A percentile compares a stretch with the other conserved stretches of the same genome.
Conservation (phyloP, 2,329 filamentous ascomycete genomes). For the Verticillium nonalfalfae region DNA sequence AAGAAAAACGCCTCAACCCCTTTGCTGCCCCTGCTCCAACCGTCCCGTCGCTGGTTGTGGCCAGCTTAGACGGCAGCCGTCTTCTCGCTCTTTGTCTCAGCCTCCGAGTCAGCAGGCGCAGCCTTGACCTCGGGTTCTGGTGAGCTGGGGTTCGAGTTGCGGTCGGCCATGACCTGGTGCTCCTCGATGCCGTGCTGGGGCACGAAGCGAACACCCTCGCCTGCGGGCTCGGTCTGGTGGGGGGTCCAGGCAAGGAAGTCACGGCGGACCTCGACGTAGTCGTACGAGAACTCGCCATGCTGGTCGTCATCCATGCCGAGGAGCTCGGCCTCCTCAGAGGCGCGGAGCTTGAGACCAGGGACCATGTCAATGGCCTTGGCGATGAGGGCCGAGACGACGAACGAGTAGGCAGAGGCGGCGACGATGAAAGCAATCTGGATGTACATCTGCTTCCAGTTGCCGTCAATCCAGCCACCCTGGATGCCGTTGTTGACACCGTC, state of each 20-base stretch:
- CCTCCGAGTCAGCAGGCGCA: conserved; percentile 6
- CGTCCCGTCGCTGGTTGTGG: not conserved
- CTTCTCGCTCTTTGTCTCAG: conserved; percentile 10
- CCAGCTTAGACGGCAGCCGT: not conserved
- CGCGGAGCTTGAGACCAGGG: conserved; percentile 73
- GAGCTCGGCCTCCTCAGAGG: conserved; percentile 74
- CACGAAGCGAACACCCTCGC: conserved; percentile 49
- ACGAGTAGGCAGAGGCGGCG: conserved; percentile 60
- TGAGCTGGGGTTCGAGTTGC: conserved; percentile 1
- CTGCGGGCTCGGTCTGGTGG: conserved; percentile 57
- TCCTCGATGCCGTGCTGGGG: conserved; percentile 69
- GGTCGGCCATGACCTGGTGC: conserved; percentile 40
- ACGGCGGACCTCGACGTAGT: conserved; percentile 82
- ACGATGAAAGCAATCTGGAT: conserved; percentile 74
- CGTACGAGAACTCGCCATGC: conserved; percentile 84
- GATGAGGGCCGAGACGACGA: conserved; percentile 66
- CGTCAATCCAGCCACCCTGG: conserved; percentile 66
- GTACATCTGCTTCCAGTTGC: conserved; percentile 69
- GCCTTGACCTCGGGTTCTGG: conserved; percentile 8
- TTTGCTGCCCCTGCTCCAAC: not conserved
- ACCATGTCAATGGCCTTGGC: conserved; percentile 70
- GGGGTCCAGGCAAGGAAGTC: conserved; percentile 88
- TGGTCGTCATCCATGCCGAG: conserved; percentile 88
- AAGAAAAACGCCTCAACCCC: not conserved
- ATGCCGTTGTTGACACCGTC: conserved; percentile 68